Evolutionary conservation across 192 early-diverging fungal genomes (phyloP), one percentile per base, ranked within the genome.

Genomic region (Entophlyctis luteolus): DNA sequence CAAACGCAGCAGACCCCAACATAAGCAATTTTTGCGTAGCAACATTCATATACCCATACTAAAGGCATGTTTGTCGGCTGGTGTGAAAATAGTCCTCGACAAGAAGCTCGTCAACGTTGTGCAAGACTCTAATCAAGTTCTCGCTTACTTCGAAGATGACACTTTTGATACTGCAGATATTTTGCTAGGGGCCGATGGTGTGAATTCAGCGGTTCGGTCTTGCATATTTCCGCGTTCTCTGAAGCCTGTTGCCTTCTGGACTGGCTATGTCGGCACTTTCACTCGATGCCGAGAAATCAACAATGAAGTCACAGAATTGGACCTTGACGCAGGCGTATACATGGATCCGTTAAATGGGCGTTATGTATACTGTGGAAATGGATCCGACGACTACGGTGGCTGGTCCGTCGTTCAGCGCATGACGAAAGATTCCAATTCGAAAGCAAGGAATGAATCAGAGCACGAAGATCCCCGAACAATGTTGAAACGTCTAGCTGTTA

Each of bases 171-270:
- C 34, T 8, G 68, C 22, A 6, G 58, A 70, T 52, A 18, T 68
- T 42, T 20, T 68, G 3, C 23, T 68, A 8, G 67, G 67, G 16
- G 53, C 55, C 35, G 67, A 68, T 48, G 68, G 68, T 0, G 25
- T 58, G 4, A 10, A 57, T n/a, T 59, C 55, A 16, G 32, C 16
- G 10, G 48, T 65, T 8, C 39, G 73, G 14, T 37, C 39, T 16
- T 14, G 71, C 16, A 32, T 80, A 14, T 27, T 79, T n/a, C 72
- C 72, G 5, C 76, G 78, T 34, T 73, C 16, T 0, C 5, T 36
- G 4, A 16, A 0, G 23, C 54, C 65, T n/a, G 23, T 5, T 1
- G 55, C 42, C 54, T 31, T 27, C 10, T 57, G 33, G 16, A 57
- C 45, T n/a, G 65, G 55, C 33, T 57, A 57, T 28, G 35, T 57